Percentiles rank a stretch among this genome's conserved stretches.
Conservation (phyloP, 345 rosid genomes). For the Ricinus communis region DNA sequence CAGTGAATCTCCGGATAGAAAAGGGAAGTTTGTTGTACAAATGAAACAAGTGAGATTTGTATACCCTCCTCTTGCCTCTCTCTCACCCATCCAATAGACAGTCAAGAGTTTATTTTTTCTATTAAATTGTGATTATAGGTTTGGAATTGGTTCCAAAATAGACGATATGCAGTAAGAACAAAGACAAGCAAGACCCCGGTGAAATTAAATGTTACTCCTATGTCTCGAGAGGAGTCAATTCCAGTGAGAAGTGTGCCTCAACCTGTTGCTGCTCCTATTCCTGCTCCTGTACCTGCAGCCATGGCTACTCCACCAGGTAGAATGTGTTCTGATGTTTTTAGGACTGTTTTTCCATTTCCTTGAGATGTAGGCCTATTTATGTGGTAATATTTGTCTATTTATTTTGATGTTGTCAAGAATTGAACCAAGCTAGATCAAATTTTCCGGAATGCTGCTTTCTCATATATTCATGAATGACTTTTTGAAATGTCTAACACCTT, state of each 20-base stretch:
- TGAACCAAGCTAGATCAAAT: not conserved
- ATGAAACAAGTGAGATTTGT: constrained; percentile 79
- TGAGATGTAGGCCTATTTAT: not conserved
- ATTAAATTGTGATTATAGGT: constrained; percentile 44
- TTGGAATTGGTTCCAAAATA: constrained; percentile 99
- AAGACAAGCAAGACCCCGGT: constrained; percentile 75
- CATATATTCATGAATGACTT: not conserved
- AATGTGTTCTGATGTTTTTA: constrained; percentile 14
- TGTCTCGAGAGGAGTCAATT: constrained; percentile 61
- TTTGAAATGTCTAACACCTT: not conserved
- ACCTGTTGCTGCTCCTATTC: constrained; percentile 51
- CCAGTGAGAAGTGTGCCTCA: constrained; percentile 60
- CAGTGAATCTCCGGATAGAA: constrained; percentile 76
- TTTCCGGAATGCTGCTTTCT: not conserved
- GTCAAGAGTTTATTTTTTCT: constrained; percentile 13
- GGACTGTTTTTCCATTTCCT: constrained; percentile 8
- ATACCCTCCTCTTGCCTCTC: not conserved
- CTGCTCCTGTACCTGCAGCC: constrained; percentile 33
- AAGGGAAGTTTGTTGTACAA: constrained; percentile 83
- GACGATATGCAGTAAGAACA: constrained; percentile 89
- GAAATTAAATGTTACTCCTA: constrained; percentile 69
- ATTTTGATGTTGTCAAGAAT: not conserved
- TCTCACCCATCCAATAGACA: not conserved
- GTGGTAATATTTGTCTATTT: not conserved
- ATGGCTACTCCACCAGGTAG: constrained; percentile 60